A percentile compares a stretch with the other conserved stretches of the same genome.
Evolutionary conservation across 495 filamentous ascomycete genomes (phyloP).

Genomic region (Trichoderma parareesei): DNA sequence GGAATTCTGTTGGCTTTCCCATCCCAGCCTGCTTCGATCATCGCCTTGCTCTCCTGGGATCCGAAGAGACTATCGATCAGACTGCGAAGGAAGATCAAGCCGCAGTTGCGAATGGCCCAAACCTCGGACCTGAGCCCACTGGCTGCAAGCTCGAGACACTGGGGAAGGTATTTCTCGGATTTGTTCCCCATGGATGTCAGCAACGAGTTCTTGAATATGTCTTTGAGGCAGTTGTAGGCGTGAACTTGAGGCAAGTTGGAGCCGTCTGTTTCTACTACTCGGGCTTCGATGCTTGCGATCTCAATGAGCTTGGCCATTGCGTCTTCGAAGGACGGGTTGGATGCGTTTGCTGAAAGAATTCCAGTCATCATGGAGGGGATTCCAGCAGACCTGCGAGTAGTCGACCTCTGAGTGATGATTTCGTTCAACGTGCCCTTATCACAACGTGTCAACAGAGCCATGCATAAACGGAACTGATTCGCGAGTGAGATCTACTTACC

Average conservation of each 20-base stretch:
- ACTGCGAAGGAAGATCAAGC: slow-evolving; percentile 78
- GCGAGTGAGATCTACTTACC: slow-evolving; percentile 32
- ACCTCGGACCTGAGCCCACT: slow-evolving; percentile 56
- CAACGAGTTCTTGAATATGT: slow-evolving; percentile 72
- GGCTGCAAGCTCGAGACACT: slow-evolving; percentile 66
- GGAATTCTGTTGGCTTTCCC: slow-evolving; percentile 44
- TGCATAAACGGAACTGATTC: neutral
- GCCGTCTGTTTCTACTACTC: slow-evolving; percentile 44
- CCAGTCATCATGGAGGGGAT: slow-evolving; percentile 78
- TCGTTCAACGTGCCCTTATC: slow-evolving; percentile 49
- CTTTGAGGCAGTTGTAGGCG: slow-evolving; percentile 83
- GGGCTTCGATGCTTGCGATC: slow-evolving; percentile 49
- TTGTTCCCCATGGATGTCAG: slow-evolving; percentile 44
- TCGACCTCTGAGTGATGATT: slow-evolving; percentile 62
- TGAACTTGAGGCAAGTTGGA: slow-evolving; percentile 83
- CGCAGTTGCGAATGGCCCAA: slow-evolving; percentile 91
- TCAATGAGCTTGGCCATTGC: slow-evolving; percentile 40
- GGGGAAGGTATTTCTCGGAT: slow-evolving; percentile 61
- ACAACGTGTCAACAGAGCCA: slow-evolving; percentile 13
- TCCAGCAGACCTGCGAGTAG: slow-evolving; percentile 88
- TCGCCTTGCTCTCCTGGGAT: slow-evolving; percentile 47
- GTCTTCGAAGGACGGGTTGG: slow-evolving; percentile 42
- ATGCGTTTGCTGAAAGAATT: slow-evolving; percentile 52
- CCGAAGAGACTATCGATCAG: slow-evolving; percentile 70
- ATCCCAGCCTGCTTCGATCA: slow-evolving; percentile 43